Percentiles rank a stretch among this genome's conserved stretches.
These are phyloP conservation scores for Trichocladium antarcticum DNA, from an alignment of 495 filamentous ascomycete species.

Conservation along the genomic window DNA sequence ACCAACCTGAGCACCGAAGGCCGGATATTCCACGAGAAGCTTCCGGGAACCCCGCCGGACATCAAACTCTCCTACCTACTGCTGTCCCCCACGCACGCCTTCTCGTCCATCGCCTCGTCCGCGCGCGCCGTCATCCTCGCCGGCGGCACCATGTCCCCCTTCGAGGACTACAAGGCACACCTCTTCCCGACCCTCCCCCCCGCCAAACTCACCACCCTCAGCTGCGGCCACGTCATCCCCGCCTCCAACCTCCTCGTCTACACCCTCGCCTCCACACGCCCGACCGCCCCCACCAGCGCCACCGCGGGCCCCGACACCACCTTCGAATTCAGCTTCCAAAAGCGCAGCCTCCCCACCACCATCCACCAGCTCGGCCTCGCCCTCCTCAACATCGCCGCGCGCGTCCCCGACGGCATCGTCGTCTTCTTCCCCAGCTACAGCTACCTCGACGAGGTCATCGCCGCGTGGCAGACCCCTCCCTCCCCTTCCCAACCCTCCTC, in stretches of 20 bases:
- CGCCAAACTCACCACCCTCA: conserved; percentile 62
- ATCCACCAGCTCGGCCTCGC: conserved; percentile 65
- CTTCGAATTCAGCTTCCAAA: conserved; percentile 82
- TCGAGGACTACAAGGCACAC: conserved; percentile 75
- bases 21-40: conserved; percentile 65
- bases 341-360: conserved; percentile 49
- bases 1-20: conserved; percentile 87
- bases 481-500: conserved; percentile 7
- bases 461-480: conserved; percentile 46
- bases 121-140: conserved; percentile 83
- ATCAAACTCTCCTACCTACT: conserved; percentile 73
- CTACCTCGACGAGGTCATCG: conserved; percentile 66
- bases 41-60: conserved; percentile 27
- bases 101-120: conserved; percentile 75
- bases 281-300: conserved; percentile 10
- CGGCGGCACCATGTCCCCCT: conserved; percentile 95
- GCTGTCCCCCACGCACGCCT: conserved; percentile 87
- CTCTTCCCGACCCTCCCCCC: conserved; percentile 66
- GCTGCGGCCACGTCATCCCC: conserved; percentile 92
- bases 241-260: conserved; percentile 66
- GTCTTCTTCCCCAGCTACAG: conserved; percentile 93
- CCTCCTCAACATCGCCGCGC: conserved; percentile 55
- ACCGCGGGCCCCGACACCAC: conserved; percentile 40
- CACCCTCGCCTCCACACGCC: conserved; percentile 33
- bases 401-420: conserved; percentile 85